phyloP scores from a whole-genome alignment of 2,329 filamentous ascomycete species.

The Rhinocladiella similis region DNA sequence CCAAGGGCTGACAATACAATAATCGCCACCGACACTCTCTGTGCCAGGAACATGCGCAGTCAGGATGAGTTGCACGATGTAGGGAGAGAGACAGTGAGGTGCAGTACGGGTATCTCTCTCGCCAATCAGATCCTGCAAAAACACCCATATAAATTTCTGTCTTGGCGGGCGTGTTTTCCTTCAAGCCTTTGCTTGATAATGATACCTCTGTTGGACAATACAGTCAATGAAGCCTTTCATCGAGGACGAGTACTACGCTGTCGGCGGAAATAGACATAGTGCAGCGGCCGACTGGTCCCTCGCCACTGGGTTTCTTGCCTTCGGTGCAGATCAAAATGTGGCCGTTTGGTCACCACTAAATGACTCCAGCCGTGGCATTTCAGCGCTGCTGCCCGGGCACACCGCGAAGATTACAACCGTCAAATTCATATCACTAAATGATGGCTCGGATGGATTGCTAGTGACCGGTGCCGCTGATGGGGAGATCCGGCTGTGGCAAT shows the following conservation, averaged over 20 bases:
- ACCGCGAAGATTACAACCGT: constrained; percentile 78
- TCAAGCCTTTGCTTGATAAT: neutral
- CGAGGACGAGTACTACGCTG: constrained; percentile 59
- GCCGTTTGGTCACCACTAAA: constrained; percentile 74
- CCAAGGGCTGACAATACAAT: too few species aligned
- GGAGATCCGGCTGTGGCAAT: constrained; percentile 65
- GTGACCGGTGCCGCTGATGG: constrained; percentile 82
- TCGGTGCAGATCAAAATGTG: constrained; percentile 84
- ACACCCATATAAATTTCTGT: neutral
- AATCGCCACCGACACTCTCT: too few species aligned
- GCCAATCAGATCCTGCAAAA: neutral
- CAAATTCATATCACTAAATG: constrained; percentile 64
- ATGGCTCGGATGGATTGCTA: constrained; percentile 55
- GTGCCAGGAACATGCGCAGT: too few species aligned
- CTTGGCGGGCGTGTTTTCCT: neutral
- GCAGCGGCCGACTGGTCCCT: constrained; percentile 85
- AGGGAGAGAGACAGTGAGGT: too few species aligned
- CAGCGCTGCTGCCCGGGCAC: constrained; percentile 71
- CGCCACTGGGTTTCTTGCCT: constrained; percentile 71
- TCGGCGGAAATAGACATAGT: constrained; percentile 87
- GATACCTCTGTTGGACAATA: neutral
- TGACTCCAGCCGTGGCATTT: constrained; percentile 57
- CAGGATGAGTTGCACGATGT: too few species aligned
- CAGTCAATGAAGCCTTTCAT: constrained; percentile 11
- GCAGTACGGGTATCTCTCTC: neutral